Evolutionary conservation across 169 alveolate genomes (phyloP).

Genomic region (Eimeria brunetti): DNA sequence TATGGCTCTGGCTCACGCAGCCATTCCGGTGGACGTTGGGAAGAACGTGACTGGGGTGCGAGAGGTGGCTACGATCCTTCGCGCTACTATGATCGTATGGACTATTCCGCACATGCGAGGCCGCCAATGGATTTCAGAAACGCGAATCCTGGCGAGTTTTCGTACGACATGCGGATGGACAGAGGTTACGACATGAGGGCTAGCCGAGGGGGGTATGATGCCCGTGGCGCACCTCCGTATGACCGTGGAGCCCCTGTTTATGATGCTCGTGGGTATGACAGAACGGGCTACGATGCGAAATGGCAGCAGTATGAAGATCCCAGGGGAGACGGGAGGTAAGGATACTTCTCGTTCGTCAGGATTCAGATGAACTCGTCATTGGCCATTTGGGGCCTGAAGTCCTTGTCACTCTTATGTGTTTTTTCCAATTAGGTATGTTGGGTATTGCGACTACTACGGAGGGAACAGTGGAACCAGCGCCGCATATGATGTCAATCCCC

Average conservation of each 20-base stretch:
- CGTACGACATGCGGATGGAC: slow-evolving; percentile 73
- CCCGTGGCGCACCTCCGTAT: slow-evolving; percentile 62
- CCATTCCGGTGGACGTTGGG: slow-evolving; percentile 71
- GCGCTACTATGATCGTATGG: slow-evolving; percentile 51
- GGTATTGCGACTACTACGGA: slow-evolving; percentile 66
- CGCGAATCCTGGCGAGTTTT: slow-evolving; percentile 53
- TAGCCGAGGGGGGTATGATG: slow-evolving; percentile 53
- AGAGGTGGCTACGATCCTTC: slow-evolving; percentile 63
- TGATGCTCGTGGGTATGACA: slow-evolving; percentile 62
- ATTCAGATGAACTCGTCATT: neutral
- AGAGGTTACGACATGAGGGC: slow-evolving; percentile 61
- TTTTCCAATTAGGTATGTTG: slow-evolving; percentile 11
- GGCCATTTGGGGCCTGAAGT: neutral
- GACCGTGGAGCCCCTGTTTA: slow-evolving; percentile 65
- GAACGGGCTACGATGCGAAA: slow-evolving; percentile 56
- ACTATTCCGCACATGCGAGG: slow-evolving; percentile 55
- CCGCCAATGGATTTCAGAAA: slow-evolving; percentile 55
- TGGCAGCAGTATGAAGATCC: slow-evolving; percentile 75
- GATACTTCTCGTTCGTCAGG: no score
- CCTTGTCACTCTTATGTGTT: no score
- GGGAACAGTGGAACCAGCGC: slow-evolving; percentile 53
- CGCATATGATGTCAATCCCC: slow-evolving; percentile 60
- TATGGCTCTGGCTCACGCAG: slow-evolving; percentile 57
- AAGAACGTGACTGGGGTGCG: slow-evolving; percentile 64
- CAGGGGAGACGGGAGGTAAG: slow-evolving; percentile 65